Conservation (phyloP, 2,329 filamentous ascomycete species). For the Furcasterigmium sp. region DNA sequence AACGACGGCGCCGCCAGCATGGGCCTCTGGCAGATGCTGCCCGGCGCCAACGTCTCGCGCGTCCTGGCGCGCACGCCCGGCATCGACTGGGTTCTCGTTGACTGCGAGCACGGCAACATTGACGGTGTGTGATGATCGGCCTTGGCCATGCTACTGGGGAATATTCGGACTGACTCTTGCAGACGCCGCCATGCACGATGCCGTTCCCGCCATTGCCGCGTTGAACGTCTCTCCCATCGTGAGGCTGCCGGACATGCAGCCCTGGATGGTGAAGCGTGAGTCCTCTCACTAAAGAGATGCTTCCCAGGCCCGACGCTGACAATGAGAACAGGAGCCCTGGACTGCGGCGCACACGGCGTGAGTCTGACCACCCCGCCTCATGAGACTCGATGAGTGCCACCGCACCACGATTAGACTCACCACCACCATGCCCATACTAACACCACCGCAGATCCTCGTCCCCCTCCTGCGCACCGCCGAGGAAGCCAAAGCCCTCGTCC, state of each 20-base stretch:
- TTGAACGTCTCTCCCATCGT: slow-evolving; percentile 36
- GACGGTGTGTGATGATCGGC: slow-evolving; percentile 38
- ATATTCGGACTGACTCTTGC: background rate
- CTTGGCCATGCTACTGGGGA: background rate
- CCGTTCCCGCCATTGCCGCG: slow-evolving; percentile 45
- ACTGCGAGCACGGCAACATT: slow-evolving; percentile 48
- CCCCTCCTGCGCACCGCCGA: slow-evolving; percentile 50
- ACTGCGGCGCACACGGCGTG: slow-evolving; percentile 53
- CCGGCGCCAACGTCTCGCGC: slow-evolving; percentile 54
- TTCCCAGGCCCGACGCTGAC: too few relatives aligned
- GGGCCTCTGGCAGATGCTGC: slow-evolving; percentile 60
- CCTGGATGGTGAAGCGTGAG: slow-evolving; percentile 53
- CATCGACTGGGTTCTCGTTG: slow-evolving; percentile 61
- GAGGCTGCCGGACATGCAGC: slow-evolving; percentile 51
- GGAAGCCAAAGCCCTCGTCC: slow-evolving; percentile 44
- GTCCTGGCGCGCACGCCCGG: slow-evolving; percentile 54
- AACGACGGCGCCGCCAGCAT: slow-evolving; percentile 39
- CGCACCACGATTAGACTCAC: too few relatives aligned
- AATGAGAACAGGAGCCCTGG: slow-evolving; percentile 54
- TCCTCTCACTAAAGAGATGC: too few relatives aligned
- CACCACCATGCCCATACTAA: slow-evolving; percentile 3
- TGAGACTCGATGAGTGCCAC: too few relatives aligned
- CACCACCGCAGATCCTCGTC: slow-evolving; percentile 34
- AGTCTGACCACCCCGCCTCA: background rate
- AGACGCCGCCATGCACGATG: slow-evolving; percentile 48